Evolutionary conservation across 169 alveolate species (phyloP).

Genomic region (Neospora caninum): DNA sequence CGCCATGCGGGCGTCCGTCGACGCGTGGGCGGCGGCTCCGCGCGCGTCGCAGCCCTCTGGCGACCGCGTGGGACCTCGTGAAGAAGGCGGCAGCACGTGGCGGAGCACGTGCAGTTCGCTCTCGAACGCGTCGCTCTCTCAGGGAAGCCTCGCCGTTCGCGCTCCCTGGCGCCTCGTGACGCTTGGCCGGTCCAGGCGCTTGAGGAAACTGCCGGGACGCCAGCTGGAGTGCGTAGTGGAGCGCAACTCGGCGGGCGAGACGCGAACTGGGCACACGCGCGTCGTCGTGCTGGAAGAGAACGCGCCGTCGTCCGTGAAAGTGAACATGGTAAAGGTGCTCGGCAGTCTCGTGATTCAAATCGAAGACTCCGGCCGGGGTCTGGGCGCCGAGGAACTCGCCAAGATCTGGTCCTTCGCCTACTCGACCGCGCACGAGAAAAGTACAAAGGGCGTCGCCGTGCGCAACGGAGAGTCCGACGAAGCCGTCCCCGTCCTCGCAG

Average conservation of each 20-base stretch:
- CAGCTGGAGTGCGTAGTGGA: background rate
- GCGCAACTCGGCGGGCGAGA: background rate
- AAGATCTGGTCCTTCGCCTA: constrained; percentile 35
- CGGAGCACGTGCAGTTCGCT: background rate
- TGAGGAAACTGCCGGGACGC: constrained; percentile 27
- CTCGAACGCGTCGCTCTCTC: background rate
- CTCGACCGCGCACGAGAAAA: background rate
- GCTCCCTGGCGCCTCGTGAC: background rate
- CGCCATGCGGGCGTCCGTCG: constrained; percentile 20
- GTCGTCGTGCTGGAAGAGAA: constrained; percentile 2
- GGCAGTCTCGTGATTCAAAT: constrained; percentile 10
- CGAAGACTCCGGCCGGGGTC: constrained; percentile 25
- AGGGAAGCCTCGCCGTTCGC: background rate
- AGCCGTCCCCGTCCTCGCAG: background rate
- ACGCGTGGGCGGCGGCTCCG: background rate
- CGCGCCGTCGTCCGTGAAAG: constrained; percentile 2
- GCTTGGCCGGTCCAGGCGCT: background rate
- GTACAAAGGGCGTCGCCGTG: too few species aligned
- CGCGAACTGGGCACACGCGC: background rate
- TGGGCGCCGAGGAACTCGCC: background rate
- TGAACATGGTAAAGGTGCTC: background rate
- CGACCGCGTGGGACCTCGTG: background rate
- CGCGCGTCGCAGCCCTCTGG: background rate
- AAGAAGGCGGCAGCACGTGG: background rate
- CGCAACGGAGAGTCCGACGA: background rate